phyloP scores from a whole-genome alignment of 352 stramenopile genomes.

The Pythium utonaiense region DNA sequence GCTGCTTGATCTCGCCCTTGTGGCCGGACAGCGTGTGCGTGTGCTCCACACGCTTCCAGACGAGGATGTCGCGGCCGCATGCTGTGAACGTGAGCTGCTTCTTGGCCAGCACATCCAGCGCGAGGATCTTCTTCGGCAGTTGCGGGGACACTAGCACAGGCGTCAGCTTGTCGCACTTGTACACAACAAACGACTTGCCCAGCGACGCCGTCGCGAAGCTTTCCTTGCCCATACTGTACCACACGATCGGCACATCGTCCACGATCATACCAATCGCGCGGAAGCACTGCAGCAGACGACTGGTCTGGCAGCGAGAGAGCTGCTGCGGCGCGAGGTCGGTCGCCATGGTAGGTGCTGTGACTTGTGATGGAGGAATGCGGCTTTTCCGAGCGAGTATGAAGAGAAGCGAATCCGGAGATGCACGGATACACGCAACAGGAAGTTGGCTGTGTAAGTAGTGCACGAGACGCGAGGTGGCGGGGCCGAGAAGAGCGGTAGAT shows the following conservation, averaged over 20 bases:
- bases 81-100: constrained; percentile 79
- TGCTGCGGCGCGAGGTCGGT: constrained; percentile 12
- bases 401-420: not conserved
- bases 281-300: constrained; percentile 83
- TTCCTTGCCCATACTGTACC: constrained; percentile 84
- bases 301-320: constrained; percentile 59
- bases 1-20: constrained; percentile 49
- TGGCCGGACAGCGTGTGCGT: constrained; percentile 58
- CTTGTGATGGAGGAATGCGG: constrained; percentile 4
- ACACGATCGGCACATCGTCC: constrained; percentile 83
- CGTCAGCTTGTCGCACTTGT: constrained; percentile 88
- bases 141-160: constrained; percentile 81
- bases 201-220: constrained; percentile 87
- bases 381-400: constrained; percentile 2
- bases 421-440: not conserved
- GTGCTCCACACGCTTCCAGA: constrained; percentile 67
- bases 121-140: constrained; percentile 71
- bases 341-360: constrained; percentile 17
- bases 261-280: constrained; percentile 88
- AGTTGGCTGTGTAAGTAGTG: not conserved
- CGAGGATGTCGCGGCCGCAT: constrained; percentile 61
- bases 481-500: not conserved
- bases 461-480: not conserved
- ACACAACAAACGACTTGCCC: constrained; percentile 90
- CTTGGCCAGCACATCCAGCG: constrained; percentile 56